Base-by-base conservation (phyloP, 768 basidiomycete species). In the Butyriboletus loyo region DNA sequence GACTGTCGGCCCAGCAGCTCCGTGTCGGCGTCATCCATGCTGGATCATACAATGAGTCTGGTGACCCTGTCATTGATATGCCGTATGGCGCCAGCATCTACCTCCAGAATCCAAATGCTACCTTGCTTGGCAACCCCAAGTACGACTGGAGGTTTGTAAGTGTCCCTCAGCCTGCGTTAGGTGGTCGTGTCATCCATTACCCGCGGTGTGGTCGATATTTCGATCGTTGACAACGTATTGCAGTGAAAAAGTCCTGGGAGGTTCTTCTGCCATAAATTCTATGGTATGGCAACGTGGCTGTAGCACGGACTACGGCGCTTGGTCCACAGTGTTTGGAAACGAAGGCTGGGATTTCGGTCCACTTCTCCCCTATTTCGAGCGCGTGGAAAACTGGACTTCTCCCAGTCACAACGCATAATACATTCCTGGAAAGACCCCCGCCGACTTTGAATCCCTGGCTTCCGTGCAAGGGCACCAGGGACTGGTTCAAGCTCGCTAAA, bases 191-290 rank as follows among this genome's bases (percentile, higher is more conserved):
- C 10, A 46, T 51, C 27, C 21, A 4, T 22, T 46, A 37, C 13
- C 27, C 43, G 3, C 42, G 43, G 50, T 46, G 14, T 27, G 43
- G 37, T 9, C 25, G 19, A 24, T 21, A 36, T 30, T 10, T 37
- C 14, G 22, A 7, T 2, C 14, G 1, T 14, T 50, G 21, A 44
- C 15, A 17, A 11, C 4, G 3, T 28, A 7, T 1, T 7, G 15
- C 22, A 50, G 49, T 30, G 49, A 41, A 17, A 50, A 50, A 22
- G 49, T 50, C 24, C 10, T 50, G 5, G 49, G 49, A 17, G 49
- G 49, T 4, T 50, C 49, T 3, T 50, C 49, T n/a, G 49, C 40
- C 14, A 13, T 50, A 19, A 50, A 50, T 32, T 1, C 5, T 5
- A 21, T 45, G 21, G 19, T n/a, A 17, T 44, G 43, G 28, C 30